A percentile compares a stretch with the other conserved stretches of the same genome.
Evolutionary conservation across 306 rosid species (phyloP).

Genomic region (Spatholobus suberectus): DNA sequence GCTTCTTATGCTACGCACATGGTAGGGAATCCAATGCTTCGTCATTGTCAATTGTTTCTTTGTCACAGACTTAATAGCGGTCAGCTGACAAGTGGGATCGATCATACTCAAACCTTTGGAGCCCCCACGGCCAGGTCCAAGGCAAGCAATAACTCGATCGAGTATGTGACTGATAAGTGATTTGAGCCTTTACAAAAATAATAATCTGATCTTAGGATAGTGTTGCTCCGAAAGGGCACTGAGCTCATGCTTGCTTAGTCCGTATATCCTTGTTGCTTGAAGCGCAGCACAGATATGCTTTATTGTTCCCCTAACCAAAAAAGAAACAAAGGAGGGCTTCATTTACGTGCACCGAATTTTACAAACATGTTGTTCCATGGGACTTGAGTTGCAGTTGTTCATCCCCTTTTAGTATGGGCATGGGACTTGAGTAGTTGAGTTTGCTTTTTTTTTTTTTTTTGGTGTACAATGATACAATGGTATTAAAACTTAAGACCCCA

Average conservation of each 20-base stretch:
- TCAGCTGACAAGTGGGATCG: slow-evolving; percentile 13
- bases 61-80: neutral
- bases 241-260: neutral
- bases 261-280: too few species aligned
- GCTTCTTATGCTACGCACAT: neutral
- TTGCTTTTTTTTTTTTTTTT: too few species aligned
- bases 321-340: neutral
- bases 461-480: too few species aligned
- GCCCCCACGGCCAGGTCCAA: neutral
- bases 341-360: neutral
- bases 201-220: neutral
- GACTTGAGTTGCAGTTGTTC: neutral
- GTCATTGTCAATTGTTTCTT: neutral
- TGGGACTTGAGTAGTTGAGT: too few species aligned
- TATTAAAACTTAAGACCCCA: too few species aligned
- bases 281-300: neutral
- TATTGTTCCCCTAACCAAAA: neutral
- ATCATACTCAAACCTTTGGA: slow-evolving; percentile 3
- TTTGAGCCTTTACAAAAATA: neutral
- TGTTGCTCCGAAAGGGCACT: neutral
- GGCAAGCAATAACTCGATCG: neutral
- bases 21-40: neutral
- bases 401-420: neutral
- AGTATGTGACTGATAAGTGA: neutral
- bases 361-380: neutral